Conservation (phyloP, 352 stramenopile genomes). For the Blastocystis sp. region DNA sequence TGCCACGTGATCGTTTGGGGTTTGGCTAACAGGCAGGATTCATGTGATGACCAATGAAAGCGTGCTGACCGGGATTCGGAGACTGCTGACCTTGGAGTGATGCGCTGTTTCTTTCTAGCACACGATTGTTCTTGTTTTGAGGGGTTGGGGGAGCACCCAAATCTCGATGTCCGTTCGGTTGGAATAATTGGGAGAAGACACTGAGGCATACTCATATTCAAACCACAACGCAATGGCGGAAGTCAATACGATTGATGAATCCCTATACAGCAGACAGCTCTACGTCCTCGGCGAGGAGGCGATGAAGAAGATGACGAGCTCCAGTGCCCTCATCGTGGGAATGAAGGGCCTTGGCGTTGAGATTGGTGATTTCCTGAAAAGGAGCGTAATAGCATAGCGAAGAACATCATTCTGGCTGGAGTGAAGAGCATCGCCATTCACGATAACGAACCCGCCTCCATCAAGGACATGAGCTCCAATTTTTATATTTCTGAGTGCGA, state of each 20-base stretch:
- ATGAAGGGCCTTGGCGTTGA: constrained; percentile 72
- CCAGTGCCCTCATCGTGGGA: constrained; percentile 90
- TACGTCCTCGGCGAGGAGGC: constrained; percentile 99
- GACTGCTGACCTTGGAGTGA: not conserved
- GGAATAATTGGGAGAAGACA: too few relatives aligned
- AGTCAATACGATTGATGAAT: constrained; percentile 72
- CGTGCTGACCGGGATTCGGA: not conserved
- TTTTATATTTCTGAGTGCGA: constrained; percentile 71
- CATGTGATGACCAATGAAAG: constrained; percentile 2
- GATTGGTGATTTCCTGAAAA: constrained; percentile 36
- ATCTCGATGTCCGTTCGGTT: too few relatives aligned
- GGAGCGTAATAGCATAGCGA: constrained; percentile 49
- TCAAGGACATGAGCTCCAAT: constrained; percentile 69
- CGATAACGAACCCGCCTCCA: constrained; percentile 67
- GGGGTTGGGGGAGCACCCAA: too few relatives aligned
- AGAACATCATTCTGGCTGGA: constrained; percentile 72
- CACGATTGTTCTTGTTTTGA: too few relatives aligned
- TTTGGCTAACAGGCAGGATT: not conserved
- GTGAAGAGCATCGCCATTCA: constrained; percentile 70
- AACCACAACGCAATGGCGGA: not conserved
- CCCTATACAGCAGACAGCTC: constrained; percentile 88
- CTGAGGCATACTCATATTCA: too few relatives aligned
- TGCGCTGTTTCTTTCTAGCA: constrained; percentile 24
- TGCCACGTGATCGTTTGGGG: not conserved
- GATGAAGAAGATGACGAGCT: constrained; percentile 89